Evolutionary conservation across 805 yeast genomes (phyloP).

Genomic region (Clavispora carvajalis): DNA sequence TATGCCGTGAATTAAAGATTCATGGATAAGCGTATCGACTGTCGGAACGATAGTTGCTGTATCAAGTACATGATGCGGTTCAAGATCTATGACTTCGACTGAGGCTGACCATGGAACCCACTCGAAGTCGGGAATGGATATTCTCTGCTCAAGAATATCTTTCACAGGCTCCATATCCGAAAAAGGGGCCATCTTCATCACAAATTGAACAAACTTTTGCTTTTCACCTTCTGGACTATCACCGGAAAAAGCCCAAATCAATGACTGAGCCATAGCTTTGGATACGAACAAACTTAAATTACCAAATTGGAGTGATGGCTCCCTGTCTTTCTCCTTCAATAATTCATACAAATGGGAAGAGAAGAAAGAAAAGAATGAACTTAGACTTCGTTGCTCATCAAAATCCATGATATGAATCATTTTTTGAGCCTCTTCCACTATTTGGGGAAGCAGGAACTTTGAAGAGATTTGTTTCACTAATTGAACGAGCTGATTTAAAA

Average conservation of each 20-base stretch:
- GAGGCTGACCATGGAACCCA: conserved; percentile 40
- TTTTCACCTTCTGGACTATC: conserved; percentile 42
- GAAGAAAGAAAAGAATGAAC: conserved; percentile 38
- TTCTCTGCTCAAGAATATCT: conserved; percentile 36
- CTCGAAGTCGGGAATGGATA: conserved; percentile 39
- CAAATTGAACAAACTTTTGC: conserved; percentile 25
- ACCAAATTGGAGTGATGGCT: conserved; percentile 1
- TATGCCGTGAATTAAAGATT: conserved; percentile 50
- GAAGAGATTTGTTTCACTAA: background rate
- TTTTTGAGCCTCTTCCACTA: conserved; percentile 21
- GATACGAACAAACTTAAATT: conserved; percentile 18
- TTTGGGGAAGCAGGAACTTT: conserved; percentile 1
- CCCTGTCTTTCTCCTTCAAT: conserved; percentile 6
- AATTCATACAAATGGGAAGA: conserved; percentile 27
- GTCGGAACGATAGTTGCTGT: conserved; percentile 75
- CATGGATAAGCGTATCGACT: conserved; percentile 67
- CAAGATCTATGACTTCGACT: conserved; percentile 44
- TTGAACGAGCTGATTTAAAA: conserved; percentile 13
- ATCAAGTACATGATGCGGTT: conserved; percentile 52
- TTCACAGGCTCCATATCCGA: conserved; percentile 6
- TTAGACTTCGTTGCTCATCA: conserved; percentile 29
- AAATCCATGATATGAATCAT: conserved; percentile 51
- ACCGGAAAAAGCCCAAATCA: conserved; percentile 66
- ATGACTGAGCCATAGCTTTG: conserved; percentile 32
- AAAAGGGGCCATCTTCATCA: conserved; percentile 19